These are phyloP conservation scores for Saturnispora hagleri DNA, from an alignment of 805 yeast species.

Conservation along the genomic window DNA sequence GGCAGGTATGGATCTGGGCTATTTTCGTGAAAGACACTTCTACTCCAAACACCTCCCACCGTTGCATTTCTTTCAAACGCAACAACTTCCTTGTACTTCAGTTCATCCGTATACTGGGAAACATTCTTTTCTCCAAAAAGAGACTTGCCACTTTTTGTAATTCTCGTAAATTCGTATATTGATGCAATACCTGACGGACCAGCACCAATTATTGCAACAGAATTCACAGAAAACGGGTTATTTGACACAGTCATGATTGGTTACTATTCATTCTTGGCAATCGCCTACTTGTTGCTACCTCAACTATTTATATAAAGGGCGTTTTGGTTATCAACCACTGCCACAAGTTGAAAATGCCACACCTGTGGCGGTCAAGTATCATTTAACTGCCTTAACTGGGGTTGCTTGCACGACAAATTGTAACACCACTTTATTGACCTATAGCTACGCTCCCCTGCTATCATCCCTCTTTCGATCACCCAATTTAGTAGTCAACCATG, in stretches of 20 bases:
- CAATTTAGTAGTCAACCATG: too few species aligned
- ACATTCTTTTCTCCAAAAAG: constrained; percentile 12
- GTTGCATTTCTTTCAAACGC: constrained; percentile 32
- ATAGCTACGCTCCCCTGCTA: too few species aligned
- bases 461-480: too few species aligned
- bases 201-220: constrained; percentile 34
- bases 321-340: neutral
- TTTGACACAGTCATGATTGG: constrained; percentile 6
- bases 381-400: neutral
- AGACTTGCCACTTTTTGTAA: constrained; percentile 24
- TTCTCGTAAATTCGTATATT: constrained; percentile 26
- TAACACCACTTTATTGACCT: neutral
- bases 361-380: neutral
- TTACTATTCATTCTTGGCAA: neutral
- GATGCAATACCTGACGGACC: constrained; percentile 36
- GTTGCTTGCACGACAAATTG: neutral
- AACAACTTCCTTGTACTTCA: constrained; percentile 27
- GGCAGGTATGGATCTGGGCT: constrained; percentile 20
- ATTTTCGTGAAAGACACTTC: constrained; percentile 9
- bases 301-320: neutral
- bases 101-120: constrained; percentile 8
- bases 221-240: constrained; percentile 7
- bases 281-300: too few species aligned
- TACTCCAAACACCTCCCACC: constrained; percentile 37
- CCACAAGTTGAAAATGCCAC: constrained; percentile 3